These are phyloP conservation scores for Cladophialophora yegresii DNA, from an alignment of 2,329 filamentous ascomycete species.

Conservation along the genomic window DNA sequence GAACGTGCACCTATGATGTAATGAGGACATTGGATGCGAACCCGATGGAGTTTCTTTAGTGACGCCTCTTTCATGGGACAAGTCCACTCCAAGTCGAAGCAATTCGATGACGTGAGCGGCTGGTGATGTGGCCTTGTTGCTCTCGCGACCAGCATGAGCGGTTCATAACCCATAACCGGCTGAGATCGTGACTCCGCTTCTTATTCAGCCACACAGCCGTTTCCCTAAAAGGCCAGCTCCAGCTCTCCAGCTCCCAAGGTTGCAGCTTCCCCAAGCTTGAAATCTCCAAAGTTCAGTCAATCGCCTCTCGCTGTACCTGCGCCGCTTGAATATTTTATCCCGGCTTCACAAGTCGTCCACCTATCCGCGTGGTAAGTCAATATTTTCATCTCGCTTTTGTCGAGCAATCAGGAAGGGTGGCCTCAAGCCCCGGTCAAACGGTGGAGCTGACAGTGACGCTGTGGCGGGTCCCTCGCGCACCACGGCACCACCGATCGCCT, in stretches of 20 bases:
- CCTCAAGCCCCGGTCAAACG: background rate
- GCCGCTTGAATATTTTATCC: conserved; percentile 12
- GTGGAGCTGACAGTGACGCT: conserved; percentile 21
- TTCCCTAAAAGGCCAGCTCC: conserved; percentile 19
- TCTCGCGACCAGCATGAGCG: conserved; percentile 2
- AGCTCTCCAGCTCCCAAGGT: conserved; percentile 12
- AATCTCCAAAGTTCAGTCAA: conserved; percentile 7
- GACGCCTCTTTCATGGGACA: background rate
- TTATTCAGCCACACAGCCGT: conserved; percentile 16
- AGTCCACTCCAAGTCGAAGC: background rate
- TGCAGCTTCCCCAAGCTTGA: conserved; percentile 20
- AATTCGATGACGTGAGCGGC: conserved; percentile 20
- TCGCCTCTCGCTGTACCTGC: conserved; percentile 13
- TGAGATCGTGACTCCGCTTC: conserved; percentile 2
- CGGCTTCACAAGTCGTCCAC: background rate
- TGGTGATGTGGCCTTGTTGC: conserved; percentile 1
- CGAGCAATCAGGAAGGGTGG: background rate
- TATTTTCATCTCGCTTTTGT: background rate
- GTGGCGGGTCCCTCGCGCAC: conserved; percentile 14
- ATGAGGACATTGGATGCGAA: background rate
- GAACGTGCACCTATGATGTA: background rate
- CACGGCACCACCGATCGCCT: background rate
- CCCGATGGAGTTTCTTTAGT: background rate
- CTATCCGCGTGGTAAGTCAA: conserved; percentile 10
- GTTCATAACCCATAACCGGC: background rate